Evolutionary conservation across 352 stramenopile species (phyloP).

Genomic region (Pythium apleroticum): DNA sequence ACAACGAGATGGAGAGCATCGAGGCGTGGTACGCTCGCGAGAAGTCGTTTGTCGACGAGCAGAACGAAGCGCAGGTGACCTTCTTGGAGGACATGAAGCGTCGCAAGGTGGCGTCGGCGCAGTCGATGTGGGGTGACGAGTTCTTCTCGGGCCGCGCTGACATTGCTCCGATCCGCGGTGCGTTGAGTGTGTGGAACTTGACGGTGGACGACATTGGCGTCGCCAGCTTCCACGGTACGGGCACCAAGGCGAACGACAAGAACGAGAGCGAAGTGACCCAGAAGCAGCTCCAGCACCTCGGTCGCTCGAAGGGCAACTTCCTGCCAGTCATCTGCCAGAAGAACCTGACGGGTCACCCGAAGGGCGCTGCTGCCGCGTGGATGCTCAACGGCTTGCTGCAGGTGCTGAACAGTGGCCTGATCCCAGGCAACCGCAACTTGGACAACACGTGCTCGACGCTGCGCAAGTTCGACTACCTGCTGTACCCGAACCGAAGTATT

Average conservation of each 20-base stretch:
- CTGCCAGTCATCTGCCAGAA: slow-evolving; percentile 84
- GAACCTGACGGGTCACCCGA: slow-evolving; percentile 78
- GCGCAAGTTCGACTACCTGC: slow-evolving; percentile 73
- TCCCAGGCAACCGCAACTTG: slow-evolving; percentile 81
- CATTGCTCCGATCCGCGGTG: slow-evolving; percentile 78
- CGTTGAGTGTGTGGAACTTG: slow-evolving; percentile 76
- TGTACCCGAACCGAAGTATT: slow-evolving; percentile 81
- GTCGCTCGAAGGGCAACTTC: slow-evolving; percentile 69
- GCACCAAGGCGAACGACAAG: slow-evolving; percentile 84
- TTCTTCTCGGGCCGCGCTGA: slow-evolving; percentile 61
- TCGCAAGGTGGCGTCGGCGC: slow-evolving; percentile 67
- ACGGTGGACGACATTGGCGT: slow-evolving; percentile 80
- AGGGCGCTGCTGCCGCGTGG: slow-evolving; percentile 79
- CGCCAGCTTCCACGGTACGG: slow-evolving; percentile 83
- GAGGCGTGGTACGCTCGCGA: slow-evolving; percentile 71
- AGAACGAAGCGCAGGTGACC: slow-evolving; percentile 31
- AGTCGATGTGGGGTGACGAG: slow-evolving; percentile 62
- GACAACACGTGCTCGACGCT: slow-evolving; percentile 77
- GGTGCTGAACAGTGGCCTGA: slow-evolving; percentile 70
- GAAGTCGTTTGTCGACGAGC: slow-evolving; percentile 39
- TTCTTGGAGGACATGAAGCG: slow-evolving; percentile 67
- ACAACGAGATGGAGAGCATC: slow-evolving; percentile 67
- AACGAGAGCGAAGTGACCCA: slow-evolving; percentile 89
- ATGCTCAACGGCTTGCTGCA: slow-evolving; percentile 86
- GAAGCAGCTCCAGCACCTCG: slow-evolving; percentile 80